A percentile compares a stretch with the other conserved stretches of the same genome.
Evolutionary conservation across 208 protist species (phyloP).

Genomic region (Acanthamoeba healyi): DNA sequence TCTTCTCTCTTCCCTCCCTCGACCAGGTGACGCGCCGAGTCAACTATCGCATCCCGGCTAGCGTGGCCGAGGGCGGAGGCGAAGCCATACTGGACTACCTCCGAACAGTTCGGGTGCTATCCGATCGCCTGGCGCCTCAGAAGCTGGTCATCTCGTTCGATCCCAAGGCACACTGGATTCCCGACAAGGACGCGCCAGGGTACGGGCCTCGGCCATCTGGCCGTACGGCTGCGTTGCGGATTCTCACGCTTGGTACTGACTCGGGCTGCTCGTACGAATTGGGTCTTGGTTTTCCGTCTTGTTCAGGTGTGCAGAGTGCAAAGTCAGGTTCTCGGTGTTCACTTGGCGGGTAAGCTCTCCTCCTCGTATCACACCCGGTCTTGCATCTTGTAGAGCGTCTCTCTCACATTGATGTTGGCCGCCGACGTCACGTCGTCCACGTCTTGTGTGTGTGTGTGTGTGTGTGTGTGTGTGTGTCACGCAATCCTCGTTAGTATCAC

Average conservation of each 20-base stretch:
- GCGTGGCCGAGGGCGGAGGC: not conserved
- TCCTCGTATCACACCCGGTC: too few relatives aligned
- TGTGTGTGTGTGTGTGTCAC: not conserved
- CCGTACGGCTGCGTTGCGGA: too few relatives aligned
- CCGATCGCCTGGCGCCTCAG: not conserved
- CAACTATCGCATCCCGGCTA: not conserved
- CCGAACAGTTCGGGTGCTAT: not conserved
- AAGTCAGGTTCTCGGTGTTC: conserved; percentile 2
- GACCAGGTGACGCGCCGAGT: not conserved
- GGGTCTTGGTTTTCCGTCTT: too few relatives aligned
- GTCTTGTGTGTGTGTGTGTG: not conserved
- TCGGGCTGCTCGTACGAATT: too few relatives aligned
- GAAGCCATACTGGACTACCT: conserved; percentile 6
- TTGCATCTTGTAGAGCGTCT: too few relatives aligned
- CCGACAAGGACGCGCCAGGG: conserved; percentile 15
- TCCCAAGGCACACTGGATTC: conserved; percentile 40
- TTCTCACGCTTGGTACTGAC: too few relatives aligned
- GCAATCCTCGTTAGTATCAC: not conserved
- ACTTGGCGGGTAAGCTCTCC: conserved; percentile 1
- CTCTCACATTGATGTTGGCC: too few relatives aligned
- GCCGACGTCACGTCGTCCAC: too few relatives aligned
- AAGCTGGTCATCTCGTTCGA: conserved; percentile 34
- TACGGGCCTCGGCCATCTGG: too few relatives aligned
- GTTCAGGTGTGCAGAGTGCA: not conserved
- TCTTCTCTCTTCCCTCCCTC: too few relatives aligned